Percentiles rank a stretch among this genome's conserved stretches.
Evolutionary conservation across 306 rosid species (phyloP).

Genomic region (Quillaja saponaria): DNA sequence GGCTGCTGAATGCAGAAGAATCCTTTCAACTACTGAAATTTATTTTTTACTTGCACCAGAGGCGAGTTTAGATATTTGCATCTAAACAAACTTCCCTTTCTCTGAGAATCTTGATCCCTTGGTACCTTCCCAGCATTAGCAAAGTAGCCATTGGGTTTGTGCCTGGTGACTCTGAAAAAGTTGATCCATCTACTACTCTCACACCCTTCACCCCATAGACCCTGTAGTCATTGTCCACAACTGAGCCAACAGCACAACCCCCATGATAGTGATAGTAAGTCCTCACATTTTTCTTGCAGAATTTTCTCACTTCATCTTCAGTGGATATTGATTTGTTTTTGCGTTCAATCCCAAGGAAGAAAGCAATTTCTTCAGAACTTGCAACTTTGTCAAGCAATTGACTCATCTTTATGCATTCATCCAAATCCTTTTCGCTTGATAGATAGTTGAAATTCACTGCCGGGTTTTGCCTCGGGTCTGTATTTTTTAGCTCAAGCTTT

Average conservation of each 20-base stretch:
- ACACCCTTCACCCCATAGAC: conserved; percentile 34
- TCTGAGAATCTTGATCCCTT: conserved; percentile 41
- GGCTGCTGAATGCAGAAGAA: too few species aligned
- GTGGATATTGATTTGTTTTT: conserved; percentile 11
- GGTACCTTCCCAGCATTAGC: conserved; percentile 49
- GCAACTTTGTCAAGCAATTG: conserved; percentile 39
- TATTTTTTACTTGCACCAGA: too few species aligned
- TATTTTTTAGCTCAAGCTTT: conserved; percentile 46
- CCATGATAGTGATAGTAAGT: conserved; percentile 49
- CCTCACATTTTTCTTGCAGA: conserved; percentile 33
- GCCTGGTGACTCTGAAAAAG: conserved; percentile 43
- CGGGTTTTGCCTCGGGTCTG: conserved; percentile 46
- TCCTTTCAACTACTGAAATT: too few species aligned
- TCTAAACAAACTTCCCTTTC: conserved; percentile 1
- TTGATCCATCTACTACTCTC: conserved; percentile 48
- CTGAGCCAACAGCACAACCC: conserved; percentile 38
- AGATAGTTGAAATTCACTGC: conserved; percentile 43
- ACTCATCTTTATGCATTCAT: conserved; percentile 31
- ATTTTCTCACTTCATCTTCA: conserved; percentile 28
- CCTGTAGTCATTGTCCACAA: conserved; percentile 36
- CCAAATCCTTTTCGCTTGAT: conserved; percentile 22
- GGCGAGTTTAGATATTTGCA: too few species aligned
- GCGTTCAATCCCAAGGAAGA: conserved; percentile 25
- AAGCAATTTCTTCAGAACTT: conserved; percentile 28
- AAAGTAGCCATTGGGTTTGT: conserved; percentile 52